These are phyloP conservation scores for Ramichloridium luteum DNA, from an alignment of 2,329 filamentous ascomycete genomes.

Conservation along the genomic window DNA sequence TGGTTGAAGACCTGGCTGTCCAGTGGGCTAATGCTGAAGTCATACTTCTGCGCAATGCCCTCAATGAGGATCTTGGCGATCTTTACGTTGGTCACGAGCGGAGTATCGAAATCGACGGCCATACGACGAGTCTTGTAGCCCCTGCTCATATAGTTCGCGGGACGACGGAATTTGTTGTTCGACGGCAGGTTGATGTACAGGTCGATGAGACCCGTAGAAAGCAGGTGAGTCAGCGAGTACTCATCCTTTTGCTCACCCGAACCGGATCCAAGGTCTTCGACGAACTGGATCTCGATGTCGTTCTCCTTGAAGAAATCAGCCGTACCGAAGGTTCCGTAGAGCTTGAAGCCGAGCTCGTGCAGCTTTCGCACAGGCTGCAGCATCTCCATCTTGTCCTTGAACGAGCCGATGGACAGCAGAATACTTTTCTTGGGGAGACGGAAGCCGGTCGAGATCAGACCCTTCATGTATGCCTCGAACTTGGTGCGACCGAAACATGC, in stretches of 20 bases:
- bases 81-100: constrained; percentile 96
- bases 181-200: constrained; percentile 99
- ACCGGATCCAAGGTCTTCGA: constrained; percentile 71
- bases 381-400: constrained; percentile 98
- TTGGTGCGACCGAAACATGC: constrained; percentile 92
- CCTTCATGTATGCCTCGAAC: constrained; percentile 96
- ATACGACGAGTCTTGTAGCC: constrained; percentile 94
- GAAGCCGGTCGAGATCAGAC: constrained; percentile 89
- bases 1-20: constrained; percentile 76
- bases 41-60: constrained; percentile 79
- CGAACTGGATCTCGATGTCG: constrained; percentile 79
- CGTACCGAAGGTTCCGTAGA: constrained; percentile 92
- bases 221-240: constrained; percentile 90
- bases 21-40: constrained; percentile 67
- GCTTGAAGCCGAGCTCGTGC: constrained; percentile 81
- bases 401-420: constrained; percentile 86
- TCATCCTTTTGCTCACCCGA: constrained; percentile 76
- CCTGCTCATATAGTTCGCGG: constrained; percentile 97
- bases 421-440: constrained; percentile 93
- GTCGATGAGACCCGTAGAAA: constrained; percentile 96
- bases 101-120: constrained; percentile 96
- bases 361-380: constrained; percentile 82
- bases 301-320: constrained; percentile 94
- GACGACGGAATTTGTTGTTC: constrained; percentile 90
- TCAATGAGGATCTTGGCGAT: constrained; percentile 96